Percentiles rank a stretch among this genome's conserved stretches.
Evolutionary conservation across 1,284 basidiomycete species (phyloP).

Genomic region (Schizopora paradoxa): DNA sequence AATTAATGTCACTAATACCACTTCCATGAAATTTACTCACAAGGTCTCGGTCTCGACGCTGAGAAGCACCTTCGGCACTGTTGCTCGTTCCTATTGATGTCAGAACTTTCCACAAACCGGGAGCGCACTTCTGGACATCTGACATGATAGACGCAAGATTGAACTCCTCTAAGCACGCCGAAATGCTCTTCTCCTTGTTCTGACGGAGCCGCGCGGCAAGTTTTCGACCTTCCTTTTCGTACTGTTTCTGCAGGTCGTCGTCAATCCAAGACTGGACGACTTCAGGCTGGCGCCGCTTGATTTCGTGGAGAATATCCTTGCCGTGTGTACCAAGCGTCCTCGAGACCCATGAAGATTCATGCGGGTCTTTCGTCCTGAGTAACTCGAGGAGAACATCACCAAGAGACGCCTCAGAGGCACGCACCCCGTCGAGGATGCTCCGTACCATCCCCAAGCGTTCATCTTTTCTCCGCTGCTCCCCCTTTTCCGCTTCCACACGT

Average conservation of each 20-base stretch:
- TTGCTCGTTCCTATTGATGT: too few species aligned
- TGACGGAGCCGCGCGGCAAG: neutral
- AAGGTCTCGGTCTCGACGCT: too few species aligned
- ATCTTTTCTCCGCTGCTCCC: too few species aligned
- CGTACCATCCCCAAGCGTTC: too few species aligned
- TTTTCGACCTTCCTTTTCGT: neutral
- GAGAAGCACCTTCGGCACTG: too few species aligned
- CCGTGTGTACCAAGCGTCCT: neutral
- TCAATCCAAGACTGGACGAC: too few species aligned
- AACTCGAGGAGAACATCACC: too few species aligned
- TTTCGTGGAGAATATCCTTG: neutral
- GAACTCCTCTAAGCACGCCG: neutral
- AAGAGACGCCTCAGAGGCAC: too few species aligned
- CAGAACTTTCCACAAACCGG: neutral
- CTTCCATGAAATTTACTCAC: too few species aligned
- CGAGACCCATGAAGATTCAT: neutral
- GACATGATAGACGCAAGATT: neutral
- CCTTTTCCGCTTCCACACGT: too few species aligned
- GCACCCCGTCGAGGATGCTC: too few species aligned
- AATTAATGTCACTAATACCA: neutral
- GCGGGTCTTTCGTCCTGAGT: neutral
- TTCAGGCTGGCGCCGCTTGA: neutral
- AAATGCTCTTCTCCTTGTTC: neutral
- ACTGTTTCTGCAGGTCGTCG: neutral
- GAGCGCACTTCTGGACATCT: neutral